phyloP scores from a whole-genome alignment of 768 basidiomycete genomes.

The Mycena leptocephala region DNA sequence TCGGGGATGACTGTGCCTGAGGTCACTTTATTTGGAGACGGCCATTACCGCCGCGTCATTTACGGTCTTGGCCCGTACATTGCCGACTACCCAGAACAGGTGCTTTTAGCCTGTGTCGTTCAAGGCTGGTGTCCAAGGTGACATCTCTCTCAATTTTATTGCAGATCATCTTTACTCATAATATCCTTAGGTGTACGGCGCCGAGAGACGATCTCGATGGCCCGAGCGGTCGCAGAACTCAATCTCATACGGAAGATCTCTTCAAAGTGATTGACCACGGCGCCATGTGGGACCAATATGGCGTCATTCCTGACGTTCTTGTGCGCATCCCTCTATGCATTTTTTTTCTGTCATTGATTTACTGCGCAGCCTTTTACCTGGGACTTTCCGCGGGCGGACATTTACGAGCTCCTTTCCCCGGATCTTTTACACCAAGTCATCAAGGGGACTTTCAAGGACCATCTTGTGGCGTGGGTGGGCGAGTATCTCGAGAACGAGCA shows the following conservation, averaged over 20 bases:
- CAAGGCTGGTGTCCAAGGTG: slow-evolving; percentile 56
- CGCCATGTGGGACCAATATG: slow-evolving; percentile 50
- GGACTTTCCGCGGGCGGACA: slow-evolving; percentile 51
- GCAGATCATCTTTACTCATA: not conserved
- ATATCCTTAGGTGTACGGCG: slow-evolving; percentile 43
- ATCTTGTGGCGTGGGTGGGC: slow-evolving; percentile 52
- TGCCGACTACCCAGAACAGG: slow-evolving; percentile 59
- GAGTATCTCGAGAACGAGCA: slow-evolving; percentile 42
- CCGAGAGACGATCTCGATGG: slow-evolving; percentile 35
- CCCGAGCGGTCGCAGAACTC: slow-evolving; percentile 25
- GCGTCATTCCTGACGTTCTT: slow-evolving; percentile 49
- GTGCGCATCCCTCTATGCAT: too few species aligned
- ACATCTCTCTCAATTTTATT: slow-evolving; percentile 7
- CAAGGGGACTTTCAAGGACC: slow-evolving; percentile 46
- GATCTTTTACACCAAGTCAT: slow-evolving; percentile 53
- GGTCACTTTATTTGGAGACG: slow-evolving; percentile 46
- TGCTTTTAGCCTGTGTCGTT: slow-evolving; percentile 48
- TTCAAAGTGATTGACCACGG: slow-evolving; percentile 36
- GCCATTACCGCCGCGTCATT: slow-evolving; percentile 17
- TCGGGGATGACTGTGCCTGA: slow-evolving; percentile 45
- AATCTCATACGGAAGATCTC: slow-evolving; percentile 39
- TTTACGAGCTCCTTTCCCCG: slow-evolving; percentile 50
- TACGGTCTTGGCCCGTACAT: slow-evolving; percentile 51
- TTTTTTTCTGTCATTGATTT: not conserved
- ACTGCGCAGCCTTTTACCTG: slow-evolving; percentile 52